A percentile compares a stretch with the other conserved stretches of the same genome.
phyloP scores from a whole-genome alignment of 495 filamentous ascomycete species.

The Talaromyces stipitatus region DNA sequence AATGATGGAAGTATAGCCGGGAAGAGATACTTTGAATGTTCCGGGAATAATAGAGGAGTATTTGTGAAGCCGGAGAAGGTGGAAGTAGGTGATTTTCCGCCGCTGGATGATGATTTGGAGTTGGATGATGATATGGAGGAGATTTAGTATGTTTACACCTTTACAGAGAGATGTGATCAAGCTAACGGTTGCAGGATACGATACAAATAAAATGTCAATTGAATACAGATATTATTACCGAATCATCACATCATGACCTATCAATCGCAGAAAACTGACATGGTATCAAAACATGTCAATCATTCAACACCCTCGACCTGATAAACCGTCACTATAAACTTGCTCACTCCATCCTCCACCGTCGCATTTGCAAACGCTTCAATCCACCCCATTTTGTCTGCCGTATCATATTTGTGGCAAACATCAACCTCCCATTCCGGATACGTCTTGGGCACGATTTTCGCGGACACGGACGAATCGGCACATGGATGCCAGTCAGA shows the following conservation, averaged over 20 bases:
- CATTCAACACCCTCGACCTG: neutral
- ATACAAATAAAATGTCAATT: too few relatives aligned
- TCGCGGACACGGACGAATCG: conserved; percentile 19
- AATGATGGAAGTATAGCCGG: conserved; percentile 83
- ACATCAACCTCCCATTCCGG: conserved; percentile 29
- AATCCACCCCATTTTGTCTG: conserved; percentile 10
- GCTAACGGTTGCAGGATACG: too few relatives aligned
- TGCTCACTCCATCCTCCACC: conserved; percentile 13
- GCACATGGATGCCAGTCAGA: conserved; percentile 18
- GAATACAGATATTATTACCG: too few relatives aligned
- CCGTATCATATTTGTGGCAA: conserved; percentile 24
- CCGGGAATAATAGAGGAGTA: conserved; percentile 63
- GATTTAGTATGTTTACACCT: conserved; percentile 38
- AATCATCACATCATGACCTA: too few relatives aligned
- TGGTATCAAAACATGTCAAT: conserved; percentile 1
- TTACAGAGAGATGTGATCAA: too few relatives aligned
- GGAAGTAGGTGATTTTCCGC: conserved; percentile 80
- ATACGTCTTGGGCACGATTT: conserved; percentile 14
- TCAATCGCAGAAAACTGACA: neutral
- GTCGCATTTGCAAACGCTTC: conserved; percentile 13
- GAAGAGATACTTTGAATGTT: conserved; percentile 66
- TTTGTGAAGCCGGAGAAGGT: conserved; percentile 88
- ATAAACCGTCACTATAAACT: conserved; percentile 12
- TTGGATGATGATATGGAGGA: conserved; percentile 83
- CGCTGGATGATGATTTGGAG: conserved; percentile 43